Base-by-base conservation (phyloP, 83 land plant species). In the Isoetes engelmannii region DNA sequence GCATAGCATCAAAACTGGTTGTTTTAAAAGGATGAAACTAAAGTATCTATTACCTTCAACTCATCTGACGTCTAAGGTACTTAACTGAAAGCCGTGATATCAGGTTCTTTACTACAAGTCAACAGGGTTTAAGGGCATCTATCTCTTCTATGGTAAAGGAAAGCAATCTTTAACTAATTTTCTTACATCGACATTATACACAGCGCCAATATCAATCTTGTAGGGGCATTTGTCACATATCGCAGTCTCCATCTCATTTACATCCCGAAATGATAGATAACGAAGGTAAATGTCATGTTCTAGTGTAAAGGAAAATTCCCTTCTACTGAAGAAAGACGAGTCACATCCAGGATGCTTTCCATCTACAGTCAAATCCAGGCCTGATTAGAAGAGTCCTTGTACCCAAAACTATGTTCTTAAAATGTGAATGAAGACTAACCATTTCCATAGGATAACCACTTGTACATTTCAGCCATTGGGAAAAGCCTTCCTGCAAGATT, bases 201-300 rank as follows among this genome's bases (percentile, higher is more conserved):
- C 86, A 74, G 99, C 79, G 45, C 99, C 99, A 75, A 94, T 94
- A 68, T 94, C 99, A 45, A 94, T 94, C 68, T 94, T 94, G 47
- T 83, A 73, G 5, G 97, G 99, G 56, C 88, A 83, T 57, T 88
- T 90, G 67, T 84, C 88, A 65, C 77, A 78, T 51, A 94, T 84
- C n/a, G 97, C 68, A 44, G 75, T 81, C 69, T 94, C 93, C 75
- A 94, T 66, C 62, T 88, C 99, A 57, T 76, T 7, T 13, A 65
- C 77, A 76, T 77, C 82, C 46, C 76, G 85, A 63, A 90, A 94
- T 28, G 97, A 94, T 79, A 84, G 85, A 77, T 83, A 94, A 44
- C 99, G 92, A 7, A 88, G 44, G 68, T 88, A 94, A 53, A 88
- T 81, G 13, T 94, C 93, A 81, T 84, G 77, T 20, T 83, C 89